Conservation (phyloP, 73 alveolate genomes). For the Breviolum minutum region DNA sequence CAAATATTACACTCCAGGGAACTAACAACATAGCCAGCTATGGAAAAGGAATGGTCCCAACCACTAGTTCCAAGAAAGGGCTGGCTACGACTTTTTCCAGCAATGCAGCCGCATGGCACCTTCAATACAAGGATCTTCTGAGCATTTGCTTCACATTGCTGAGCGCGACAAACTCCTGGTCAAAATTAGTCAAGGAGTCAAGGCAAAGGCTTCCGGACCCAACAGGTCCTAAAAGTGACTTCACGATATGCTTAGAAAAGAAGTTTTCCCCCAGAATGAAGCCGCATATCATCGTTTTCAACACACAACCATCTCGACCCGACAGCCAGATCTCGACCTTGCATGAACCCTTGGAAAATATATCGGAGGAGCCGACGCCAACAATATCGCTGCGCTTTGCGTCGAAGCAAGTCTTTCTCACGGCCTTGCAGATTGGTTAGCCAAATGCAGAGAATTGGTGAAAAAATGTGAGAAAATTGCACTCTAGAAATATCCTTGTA, state of each 20-base stretch:
- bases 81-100: neutral
- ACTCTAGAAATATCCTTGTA: neutral
- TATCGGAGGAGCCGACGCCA: neutral
- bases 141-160: neutral
- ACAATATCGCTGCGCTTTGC: constrained; percentile 2
- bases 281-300: neutral
- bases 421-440: neutral
- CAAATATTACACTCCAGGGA: neutral
- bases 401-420: neutral
- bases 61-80: neutral
- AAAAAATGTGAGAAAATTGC: neutral
- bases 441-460: neutral
- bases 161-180: neutral
- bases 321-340: neutral
- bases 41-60: neutral
- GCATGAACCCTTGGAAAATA: neutral
- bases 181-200: too few species aligned
- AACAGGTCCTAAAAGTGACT: neutral
- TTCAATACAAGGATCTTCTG: neutral
- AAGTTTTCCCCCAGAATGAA: neutral
- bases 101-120: neutral
- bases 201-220: neutral
- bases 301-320: neutral
- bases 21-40: neutral
- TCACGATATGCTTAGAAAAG: neutral